These are phyloP conservation scores for Paracoccidioides lutzii DNA, from an alignment of 2,329 filamentous ascomycete species.

Conservation along the genomic window DNA sequence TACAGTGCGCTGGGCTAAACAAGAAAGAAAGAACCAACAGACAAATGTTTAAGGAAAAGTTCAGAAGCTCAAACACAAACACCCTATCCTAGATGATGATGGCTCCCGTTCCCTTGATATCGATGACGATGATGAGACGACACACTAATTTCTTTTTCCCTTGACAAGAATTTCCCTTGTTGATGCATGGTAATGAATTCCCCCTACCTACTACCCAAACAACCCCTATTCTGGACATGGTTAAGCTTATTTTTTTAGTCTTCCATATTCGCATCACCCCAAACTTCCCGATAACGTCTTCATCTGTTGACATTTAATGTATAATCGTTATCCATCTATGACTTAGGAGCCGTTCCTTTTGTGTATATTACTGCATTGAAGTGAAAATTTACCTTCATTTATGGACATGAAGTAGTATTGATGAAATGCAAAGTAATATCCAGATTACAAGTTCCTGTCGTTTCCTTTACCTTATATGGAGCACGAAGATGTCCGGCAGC, in stretches of 20 bases:
- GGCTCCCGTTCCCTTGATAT: not conserved
- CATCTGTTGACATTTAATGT: not conserved
- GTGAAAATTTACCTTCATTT: not conserved
- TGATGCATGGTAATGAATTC: no score
- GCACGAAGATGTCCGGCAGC: no score
- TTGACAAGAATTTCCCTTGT: no score
- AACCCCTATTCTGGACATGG: not conserved
- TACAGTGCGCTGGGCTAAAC: conserved; percentile 48
- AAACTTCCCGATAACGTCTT: not conserved
- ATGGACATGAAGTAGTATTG: not conserved
- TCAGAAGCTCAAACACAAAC: not conserved
- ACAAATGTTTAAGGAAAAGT: not conserved
- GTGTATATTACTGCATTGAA: not conserved
- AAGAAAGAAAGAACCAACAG: conserved; percentile 57
- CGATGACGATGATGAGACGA: not conserved
- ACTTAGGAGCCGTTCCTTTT: not conserved
- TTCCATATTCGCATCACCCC: not conserved
- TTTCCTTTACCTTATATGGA: no score
- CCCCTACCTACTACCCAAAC: not conserved
- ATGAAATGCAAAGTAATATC: not conserved
- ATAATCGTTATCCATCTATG: not conserved
- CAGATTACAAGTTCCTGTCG: not conserved
- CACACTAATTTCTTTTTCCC: no score
- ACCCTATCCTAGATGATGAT: not conserved
- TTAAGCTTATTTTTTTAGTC: not conserved